Conservation (phyloP, 768 basidiomycete genomes). For the Tubosaeta sp. region DNA sequence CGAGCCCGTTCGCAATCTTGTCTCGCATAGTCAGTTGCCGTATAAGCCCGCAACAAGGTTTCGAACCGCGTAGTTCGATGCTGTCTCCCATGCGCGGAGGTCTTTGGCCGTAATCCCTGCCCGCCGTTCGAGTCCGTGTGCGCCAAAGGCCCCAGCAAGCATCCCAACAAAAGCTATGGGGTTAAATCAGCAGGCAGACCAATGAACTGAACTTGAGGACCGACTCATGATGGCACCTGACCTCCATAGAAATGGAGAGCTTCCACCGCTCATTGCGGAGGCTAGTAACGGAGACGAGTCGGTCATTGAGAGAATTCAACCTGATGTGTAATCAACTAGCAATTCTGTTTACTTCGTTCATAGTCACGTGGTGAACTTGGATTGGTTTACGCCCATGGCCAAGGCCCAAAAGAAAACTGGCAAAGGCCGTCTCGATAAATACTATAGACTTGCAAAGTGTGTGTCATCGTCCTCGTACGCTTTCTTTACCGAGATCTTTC, state of each 20-base stretch:
- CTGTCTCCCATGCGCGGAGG: slow-evolving; percentile 59
- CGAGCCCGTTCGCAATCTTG: slow-evolving; percentile 69
- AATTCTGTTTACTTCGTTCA: too few relatives aligned
- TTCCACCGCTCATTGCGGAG: slow-evolving; percentile 4
- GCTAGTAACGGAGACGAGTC: slow-evolving; percentile 30
- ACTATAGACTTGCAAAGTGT: slow-evolving; percentile 93
- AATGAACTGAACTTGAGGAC: slow-evolving; percentile 4
- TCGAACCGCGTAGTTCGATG: slow-evolving; percentile 59
- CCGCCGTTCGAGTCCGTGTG: slow-evolving; percentile 53
- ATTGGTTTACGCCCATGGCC: slow-evolving; percentile 43
- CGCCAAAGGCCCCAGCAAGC: slow-evolving; percentile 62
- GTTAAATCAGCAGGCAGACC: background rate
- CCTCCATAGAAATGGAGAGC: slow-evolving; percentile 36
- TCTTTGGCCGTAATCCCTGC: slow-evolving; percentile 47
- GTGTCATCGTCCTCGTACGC: slow-evolving; percentile 4
- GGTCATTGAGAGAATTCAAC: slow-evolving; percentile 16
- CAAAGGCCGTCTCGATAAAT: slow-evolving; percentile 94
- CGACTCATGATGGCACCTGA: slow-evolving; percentile 41
- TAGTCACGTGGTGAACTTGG: slow-evolving; percentile 7
- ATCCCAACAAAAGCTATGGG: slow-evolving; percentile 46
- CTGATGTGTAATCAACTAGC: background rate
- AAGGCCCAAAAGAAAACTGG: slow-evolving; percentile 94
- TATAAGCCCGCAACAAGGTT: background rate
- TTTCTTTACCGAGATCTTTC: slow-evolving; percentile 9
- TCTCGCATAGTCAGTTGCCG: slow-evolving; percentile 6